These are phyloP conservation scores for Micractinium sp. DNA, from an alignment of 139 green algal species.

Conservation along the genomic window DNA sequence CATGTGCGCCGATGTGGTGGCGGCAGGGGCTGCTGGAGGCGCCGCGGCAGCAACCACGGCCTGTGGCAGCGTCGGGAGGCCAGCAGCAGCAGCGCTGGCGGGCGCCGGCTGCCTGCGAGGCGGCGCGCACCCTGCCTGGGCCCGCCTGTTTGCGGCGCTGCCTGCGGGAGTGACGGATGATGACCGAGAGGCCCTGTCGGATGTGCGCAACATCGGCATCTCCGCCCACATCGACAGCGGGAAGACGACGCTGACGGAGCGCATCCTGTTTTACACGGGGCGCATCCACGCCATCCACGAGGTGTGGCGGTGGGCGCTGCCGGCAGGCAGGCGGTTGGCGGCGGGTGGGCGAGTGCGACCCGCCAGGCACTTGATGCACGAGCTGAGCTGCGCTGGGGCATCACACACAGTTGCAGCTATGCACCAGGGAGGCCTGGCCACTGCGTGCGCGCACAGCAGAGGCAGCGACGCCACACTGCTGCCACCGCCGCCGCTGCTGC, in stretches of 20 bases:
- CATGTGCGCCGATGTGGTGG: not conserved
- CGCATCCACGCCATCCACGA: slow-evolving; percentile 97
- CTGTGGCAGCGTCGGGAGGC: not conserved
- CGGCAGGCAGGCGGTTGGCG: not conserved
- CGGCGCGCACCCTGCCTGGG: not conserved
- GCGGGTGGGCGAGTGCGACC: not conserved
- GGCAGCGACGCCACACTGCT: not conserved
- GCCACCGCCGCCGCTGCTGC: not conserved
- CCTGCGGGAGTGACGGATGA: slow-evolving; percentile 33
- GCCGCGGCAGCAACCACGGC: not conserved
- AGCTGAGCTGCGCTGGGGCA: too few relatives aligned
- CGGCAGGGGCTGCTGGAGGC: not conserved
- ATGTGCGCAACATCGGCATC: slow-evolving; percentile 97
- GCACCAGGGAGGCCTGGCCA: too few relatives aligned
- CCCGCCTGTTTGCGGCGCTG: slow-evolving; percentile 21
- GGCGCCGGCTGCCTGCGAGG: not conserved
- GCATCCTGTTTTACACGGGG: slow-evolving; percentile 98
- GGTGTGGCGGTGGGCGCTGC: slow-evolving; percentile 58
- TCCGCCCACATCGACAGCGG: slow-evolving; percentile 98
- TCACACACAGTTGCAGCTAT: not conserved
- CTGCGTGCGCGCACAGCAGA: too few relatives aligned
- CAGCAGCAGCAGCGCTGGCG: not conserved
- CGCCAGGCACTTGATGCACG: too few relatives aligned
- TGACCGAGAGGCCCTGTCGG: slow-evolving; percentile 22
- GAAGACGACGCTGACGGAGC: slow-evolving; percentile 99